Percentiles rank a stretch among this genome's conserved stretches.
These are phyloP conservation scores for Amylocarpus encephaloides DNA, from an alignment of 2,329 filamentous ascomycete species.

Conservation along the genomic window DNA sequence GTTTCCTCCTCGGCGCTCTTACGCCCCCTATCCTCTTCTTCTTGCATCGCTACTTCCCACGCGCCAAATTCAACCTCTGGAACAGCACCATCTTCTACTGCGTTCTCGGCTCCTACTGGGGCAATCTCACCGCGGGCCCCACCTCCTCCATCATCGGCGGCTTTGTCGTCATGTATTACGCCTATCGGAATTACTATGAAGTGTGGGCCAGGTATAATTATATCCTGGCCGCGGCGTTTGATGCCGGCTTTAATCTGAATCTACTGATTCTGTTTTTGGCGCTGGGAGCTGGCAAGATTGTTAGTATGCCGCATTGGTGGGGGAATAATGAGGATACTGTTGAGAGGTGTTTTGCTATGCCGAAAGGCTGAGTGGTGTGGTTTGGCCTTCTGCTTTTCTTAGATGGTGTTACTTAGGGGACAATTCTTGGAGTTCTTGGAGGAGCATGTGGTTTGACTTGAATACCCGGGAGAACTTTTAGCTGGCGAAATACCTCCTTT, in stretches of 20 bases:
- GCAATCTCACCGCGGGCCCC: conserved; percentile 55
- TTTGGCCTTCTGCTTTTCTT: not conserved
- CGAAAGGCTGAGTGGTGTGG: not conserved
- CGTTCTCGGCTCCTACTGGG: conserved; percentile 49
- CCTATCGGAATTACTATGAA: conserved; percentile 48
- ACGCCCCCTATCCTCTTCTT: conserved; percentile 41
- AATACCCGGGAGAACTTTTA: too few species aligned
- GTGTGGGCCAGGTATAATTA: conserved; percentile 57
- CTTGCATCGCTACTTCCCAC: conserved; percentile 44
- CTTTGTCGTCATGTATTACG: conserved; percentile 54
- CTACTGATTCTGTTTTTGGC: conserved; percentile 54
- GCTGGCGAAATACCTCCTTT: not conserved
- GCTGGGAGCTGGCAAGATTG: conserved; percentile 49
- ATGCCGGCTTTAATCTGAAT: conserved; percentile 57
- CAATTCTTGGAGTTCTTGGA: not conserved
- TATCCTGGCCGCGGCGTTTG: conserved; percentile 53
- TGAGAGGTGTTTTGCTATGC: conserved; percentile 52
- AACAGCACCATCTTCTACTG: conserved; percentile 59
- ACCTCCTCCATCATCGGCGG: conserved; percentile 52
- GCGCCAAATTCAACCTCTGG: conserved; percentile 46
- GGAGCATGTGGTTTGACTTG: not conserved
- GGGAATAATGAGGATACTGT: conserved; percentile 49
- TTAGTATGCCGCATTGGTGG: conserved; percentile 59
- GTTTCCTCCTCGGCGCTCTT: conserved; percentile 45
- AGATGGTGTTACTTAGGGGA: not conserved